Conservation (phyloP, 495 filamentous ascomycete species). For the Aspergillus leporis region DNA sequence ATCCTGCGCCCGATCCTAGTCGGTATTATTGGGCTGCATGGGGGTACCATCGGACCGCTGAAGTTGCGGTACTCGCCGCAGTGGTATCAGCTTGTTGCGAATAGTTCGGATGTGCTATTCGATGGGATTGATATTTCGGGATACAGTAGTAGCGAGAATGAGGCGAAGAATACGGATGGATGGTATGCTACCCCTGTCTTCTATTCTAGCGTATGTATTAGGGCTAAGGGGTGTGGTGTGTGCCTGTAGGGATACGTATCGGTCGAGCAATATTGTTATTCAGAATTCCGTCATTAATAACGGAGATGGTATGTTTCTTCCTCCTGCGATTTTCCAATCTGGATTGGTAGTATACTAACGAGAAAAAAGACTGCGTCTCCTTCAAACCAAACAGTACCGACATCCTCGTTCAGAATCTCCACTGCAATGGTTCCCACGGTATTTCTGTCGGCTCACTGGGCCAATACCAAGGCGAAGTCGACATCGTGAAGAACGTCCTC, state of each 20-base stretch:
- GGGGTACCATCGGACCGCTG: conserved; percentile 60
- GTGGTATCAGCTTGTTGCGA: conserved; percentile 69
- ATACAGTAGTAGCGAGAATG: conserved; percentile 48
- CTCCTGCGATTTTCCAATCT: not conserved
- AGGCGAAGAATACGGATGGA: conserved; percentile 68
- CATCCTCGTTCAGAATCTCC: conserved; percentile 68
- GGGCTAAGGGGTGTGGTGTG: no score
- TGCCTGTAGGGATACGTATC: conserved; percentile 66
- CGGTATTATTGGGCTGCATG: conserved; percentile 62
- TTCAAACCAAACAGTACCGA: conserved; percentile 80
- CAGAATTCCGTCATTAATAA: conserved; percentile 70
- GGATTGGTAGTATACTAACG: conserved; percentile 8
- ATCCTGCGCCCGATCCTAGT: conserved; percentile 62
- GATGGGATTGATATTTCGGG: conserved; percentile 65
- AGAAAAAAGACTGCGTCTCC: conserved; percentile 60
- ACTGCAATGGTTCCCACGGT: conserved; percentile 73
- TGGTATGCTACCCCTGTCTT: conserved; percentile 35
- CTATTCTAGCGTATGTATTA: no score
- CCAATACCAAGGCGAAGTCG: conserved; percentile 61
- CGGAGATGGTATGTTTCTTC: conserved; percentile 52
- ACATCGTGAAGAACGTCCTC: conserved; percentile 66
- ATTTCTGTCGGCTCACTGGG: conserved; percentile 70
- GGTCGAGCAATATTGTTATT: conserved; percentile 61
- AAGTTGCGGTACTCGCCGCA: conserved; percentile 65
- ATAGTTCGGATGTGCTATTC: conserved; percentile 63